Evolutionary conservation across 352 stramenopile species (phyloP), one percentile per base, ranked within the genome.

Genomic region (Phytophthora lateralis): DNA sequence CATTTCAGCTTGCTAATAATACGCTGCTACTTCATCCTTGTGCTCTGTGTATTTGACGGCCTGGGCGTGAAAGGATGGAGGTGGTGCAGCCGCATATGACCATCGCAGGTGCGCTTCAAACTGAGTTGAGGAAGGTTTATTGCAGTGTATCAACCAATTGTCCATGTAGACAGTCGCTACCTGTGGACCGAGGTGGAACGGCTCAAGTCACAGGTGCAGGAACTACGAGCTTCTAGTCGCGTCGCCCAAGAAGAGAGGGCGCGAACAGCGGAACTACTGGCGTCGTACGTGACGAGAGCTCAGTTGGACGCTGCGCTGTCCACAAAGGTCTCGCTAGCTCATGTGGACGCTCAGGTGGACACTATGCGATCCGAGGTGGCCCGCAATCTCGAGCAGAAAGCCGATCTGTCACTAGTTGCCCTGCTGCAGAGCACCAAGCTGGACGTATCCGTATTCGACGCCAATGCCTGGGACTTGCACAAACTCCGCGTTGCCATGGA

Each of bases 241-340:
- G 29, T 60, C 1, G 41, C 67, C 6, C 52, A 65, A 3, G 67
- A 80, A 20, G 71, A 82, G 46, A 63, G 76, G 39, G 30, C 58
- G 9, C 57, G 64, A 15, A 76, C 83, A 20, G 34, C 52, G 1
- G 63, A 78, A 26, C 60, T 82, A 24, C 51, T 87, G 5, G 59
- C 55, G 17, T 80, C 75, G 0, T 87, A 75, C 38, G 76, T 89
- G 27, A 86, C 82, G 1, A 73, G 85, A 39, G 67, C 78, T 5
- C 82, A 91, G 55, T 63, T 91, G 20, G 77, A 89, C 3, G 79
- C 79, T 26, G 77, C 82, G 17, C 38, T 91, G 10, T 87, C 73
- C 32, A 89, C 76, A 11, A 88, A 79, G 60, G 73, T 83, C 15
- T 86, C 75, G 2, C 61, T 82, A 3, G 61, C 78, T 6, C 80